Percentiles rank a stretch among this genome's conserved stretches.
phyloP scores from a whole-genome alignment of 352 stramenopile species.

The Phytopythium chamaehyphon region DNA sequence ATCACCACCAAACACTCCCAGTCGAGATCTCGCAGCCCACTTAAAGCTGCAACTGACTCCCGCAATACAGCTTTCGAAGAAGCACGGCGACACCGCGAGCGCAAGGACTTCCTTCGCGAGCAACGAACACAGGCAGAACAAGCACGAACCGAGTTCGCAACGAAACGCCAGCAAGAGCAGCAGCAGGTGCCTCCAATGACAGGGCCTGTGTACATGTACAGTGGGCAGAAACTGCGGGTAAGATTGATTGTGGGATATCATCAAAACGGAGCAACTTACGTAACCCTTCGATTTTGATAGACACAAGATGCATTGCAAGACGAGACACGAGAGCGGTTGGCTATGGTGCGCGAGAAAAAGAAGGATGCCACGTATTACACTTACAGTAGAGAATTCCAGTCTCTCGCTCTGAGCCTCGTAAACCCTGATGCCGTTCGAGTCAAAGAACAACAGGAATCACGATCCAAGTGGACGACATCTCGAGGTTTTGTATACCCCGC shows the following conservation, averaged over 20 bases:
- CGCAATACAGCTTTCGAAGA: slow-evolving; percentile 68
- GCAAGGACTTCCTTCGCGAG: slow-evolving; percentile 60
- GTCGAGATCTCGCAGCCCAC: slow-evolving; percentile 5
- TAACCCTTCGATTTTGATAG: slow-evolving; percentile 18
- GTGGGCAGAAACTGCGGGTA: slow-evolving; percentile 80
- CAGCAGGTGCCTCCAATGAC: slow-evolving; percentile 7
- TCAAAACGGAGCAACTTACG: neutral
- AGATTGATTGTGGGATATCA: neutral
- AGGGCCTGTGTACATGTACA: slow-evolving; percentile 80
- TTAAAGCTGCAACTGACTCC: slow-evolving; percentile 75
- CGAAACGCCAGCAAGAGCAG: slow-evolving; percentile 36
- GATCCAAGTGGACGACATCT: slow-evolving; percentile 78
- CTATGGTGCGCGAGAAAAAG: slow-evolving; percentile 25
- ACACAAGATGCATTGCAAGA: slow-evolving; percentile 85
- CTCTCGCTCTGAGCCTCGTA: slow-evolving; percentile 75
- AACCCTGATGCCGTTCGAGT: slow-evolving; percentile 59
- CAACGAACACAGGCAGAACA: slow-evolving; percentile 28
- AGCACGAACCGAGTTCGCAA: slow-evolving; percentile 26
- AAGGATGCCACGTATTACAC: slow-evolving; percentile 70
- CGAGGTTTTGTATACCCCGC: slow-evolving; percentile 87
- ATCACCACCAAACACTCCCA: slow-evolving; percentile 7
- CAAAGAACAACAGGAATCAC: slow-evolving; percentile 37
- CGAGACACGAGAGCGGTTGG: slow-evolving; percentile 58
- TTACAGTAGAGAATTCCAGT: slow-evolving; percentile 87
- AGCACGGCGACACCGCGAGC: slow-evolving; percentile 30